Base-by-base conservation (phyloP, 805 yeast species). In the Nakazawaea siamensis region DNA sequence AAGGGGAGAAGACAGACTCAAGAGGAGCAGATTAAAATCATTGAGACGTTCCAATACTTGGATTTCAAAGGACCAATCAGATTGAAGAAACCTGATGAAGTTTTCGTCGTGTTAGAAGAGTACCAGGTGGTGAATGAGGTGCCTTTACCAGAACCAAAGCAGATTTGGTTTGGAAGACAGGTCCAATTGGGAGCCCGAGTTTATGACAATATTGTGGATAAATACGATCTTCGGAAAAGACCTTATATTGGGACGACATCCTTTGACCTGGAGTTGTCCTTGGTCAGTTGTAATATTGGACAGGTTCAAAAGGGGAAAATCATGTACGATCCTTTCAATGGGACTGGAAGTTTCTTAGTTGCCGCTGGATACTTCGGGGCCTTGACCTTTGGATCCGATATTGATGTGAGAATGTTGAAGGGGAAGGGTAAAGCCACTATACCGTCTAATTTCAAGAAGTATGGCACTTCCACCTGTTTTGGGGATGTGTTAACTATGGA, bases 211-310 rank as follows among this genome's bases (percentile, higher is more conserved):
- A 66, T 78, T 2, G 64, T 86, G 41, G 97, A 90, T 43, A 70
- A 66, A 36, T 84, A 80, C 48, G 95, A 87, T 50, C 65, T 92
- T 42, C 81, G 79, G 51, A 76, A 78, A 47, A 68, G 98, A 49
- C 80, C 77, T 35, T 87, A 82, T 50, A 88, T 85, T 38, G 98
- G 98, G 2, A 92, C 98, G 5, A 92, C 98, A 0, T 85, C 96
- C 13, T 92, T 92, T 57, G 98, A 92, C 47, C 94, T 96, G 2
- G 97, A 92, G 51, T 61, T 92, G 40, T 76, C 97, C 0, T 58
- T 92, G 31, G 80, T 88, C 12, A 80, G 94, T 20, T 83, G 95
- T 49, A 92, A 90, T 49, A 68, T 92, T 34, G 95, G 83, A 0
- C 87, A 82, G 43, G 85, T 80, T 11, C 64, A 55, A 24, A 64